A percentile compares a stretch with the other conserved stretches of the same genome.
Evolutionary conservation across 139 green algal genomes (phyloP).

Genomic region (Mychonastes homosphaera): DNA sequence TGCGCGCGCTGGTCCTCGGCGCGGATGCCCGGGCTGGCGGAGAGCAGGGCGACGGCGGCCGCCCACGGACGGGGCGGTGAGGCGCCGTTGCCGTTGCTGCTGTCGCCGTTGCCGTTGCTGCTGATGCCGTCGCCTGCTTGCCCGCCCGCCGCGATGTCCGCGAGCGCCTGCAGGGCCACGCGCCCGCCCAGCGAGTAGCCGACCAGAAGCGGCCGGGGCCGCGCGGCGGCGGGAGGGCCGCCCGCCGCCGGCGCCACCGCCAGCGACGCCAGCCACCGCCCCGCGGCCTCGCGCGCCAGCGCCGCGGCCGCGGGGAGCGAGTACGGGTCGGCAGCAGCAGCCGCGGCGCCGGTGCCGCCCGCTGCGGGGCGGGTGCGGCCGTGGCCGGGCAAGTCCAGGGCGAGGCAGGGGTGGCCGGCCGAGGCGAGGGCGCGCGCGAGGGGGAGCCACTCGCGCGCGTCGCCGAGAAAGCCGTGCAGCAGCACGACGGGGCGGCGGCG

Average conservation of each 20-base stretch:
- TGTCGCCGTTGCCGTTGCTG: constrained; percentile 17
- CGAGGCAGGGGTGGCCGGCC: constrained; percentile 35
- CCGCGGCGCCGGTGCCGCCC: not conserved
- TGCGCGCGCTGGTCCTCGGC: constrained; percentile 20
- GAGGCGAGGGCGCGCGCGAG: constrained; percentile 41
- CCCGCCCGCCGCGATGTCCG: too few relatives aligned
- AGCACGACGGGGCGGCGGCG: constrained; percentile 40
- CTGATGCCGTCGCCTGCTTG: not conserved
- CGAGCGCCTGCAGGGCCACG: constrained; percentile 44
- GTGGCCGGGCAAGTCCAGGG: constrained; percentile 70
- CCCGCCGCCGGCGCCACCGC: too few relatives aligned
- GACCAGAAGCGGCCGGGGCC: constrained; percentile 35
- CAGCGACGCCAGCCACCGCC: constrained; percentile 25
- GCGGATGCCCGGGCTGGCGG: constrained; percentile 39
- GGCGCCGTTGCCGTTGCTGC: not conserved
- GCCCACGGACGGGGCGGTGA: not conserved
- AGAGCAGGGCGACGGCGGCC: constrained; percentile 29
- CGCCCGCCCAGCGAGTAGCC: constrained; percentile 76
- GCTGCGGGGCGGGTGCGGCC: constrained; percentile 25
- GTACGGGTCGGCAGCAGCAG: not conserved
- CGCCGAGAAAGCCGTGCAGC: constrained; percentile 80
- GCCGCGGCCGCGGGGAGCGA: not conserved
- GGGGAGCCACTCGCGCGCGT: constrained; percentile 53
- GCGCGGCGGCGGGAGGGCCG: constrained; percentile 10
- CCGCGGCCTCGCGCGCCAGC: constrained; percentile 25